Base-by-base conservation (phyloP, 1,139 yeast genomes). In the Hyphopichia burtonii region DNA sequence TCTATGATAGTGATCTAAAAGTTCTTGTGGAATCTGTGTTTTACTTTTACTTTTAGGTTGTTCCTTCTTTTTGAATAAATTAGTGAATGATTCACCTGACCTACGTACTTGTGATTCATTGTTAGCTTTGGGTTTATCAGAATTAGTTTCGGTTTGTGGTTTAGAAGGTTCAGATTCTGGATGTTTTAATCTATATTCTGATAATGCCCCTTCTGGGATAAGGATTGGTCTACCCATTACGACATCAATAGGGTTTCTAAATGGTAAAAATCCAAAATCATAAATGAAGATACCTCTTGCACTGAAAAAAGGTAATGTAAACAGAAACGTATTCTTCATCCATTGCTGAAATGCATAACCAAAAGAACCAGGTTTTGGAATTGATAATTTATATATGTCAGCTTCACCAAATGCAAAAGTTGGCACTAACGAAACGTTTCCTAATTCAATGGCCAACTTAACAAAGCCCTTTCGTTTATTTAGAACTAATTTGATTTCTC, bases 361-460 rank as follows among this genome's bases (percentile, higher is more conserved):
- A 54, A 56, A 52, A 0, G 93, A 82, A 52, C 77, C 58, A 56
- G 77, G 65, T 53, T 54, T 68, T 9, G 88, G 86, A 40, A 73
- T 68, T 3, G 79, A 65, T 41, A 88, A 80, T 44, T 82, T 79
- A 61, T 84, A 89, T 32, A 88, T 67, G 45, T 86, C 88, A 31
- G 86, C 94, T 57, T 93, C 99, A 3, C 99, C 99, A 68, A 93
- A 93, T 19, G 90, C 95, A 61, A 87, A 82, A 3, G 87, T 80
- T 0, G 99, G 99, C 1, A 93, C 98, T 15, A 93, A 62, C 23
- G 80, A 74, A 0, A 89, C 83, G 52, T 86, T 84, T 0, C 94
- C 94, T 18, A 83, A 70, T 54, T 85, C 85, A 47, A 93, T 71
- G 0, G 98, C 99, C 36, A 93, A 61, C 54, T 86, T 89, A 35